These are phyloP conservation scores for Ottelia alismoides DNA, from an alignment of 106 monocot species.

Conservation along the genomic window DNA sequence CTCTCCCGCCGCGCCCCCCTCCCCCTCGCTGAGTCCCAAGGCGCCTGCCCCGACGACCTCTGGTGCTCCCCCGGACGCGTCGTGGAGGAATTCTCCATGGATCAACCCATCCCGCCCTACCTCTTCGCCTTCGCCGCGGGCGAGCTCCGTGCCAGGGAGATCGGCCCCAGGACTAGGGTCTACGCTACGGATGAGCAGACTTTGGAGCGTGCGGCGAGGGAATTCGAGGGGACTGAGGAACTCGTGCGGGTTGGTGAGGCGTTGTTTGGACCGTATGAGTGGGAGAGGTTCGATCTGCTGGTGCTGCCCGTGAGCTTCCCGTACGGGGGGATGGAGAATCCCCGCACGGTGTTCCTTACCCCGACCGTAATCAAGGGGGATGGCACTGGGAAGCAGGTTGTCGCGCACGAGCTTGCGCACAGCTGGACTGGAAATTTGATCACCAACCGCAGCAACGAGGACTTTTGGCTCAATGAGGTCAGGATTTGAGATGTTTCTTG, in stretches of 20 bases:
- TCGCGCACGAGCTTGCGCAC: conserved; percentile 94
- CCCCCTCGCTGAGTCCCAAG: conserved; percentile 23
- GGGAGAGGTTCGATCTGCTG: conserved; percentile 88
- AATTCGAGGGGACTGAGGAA: conserved; percentile 81
- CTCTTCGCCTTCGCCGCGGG: conserved; percentile 88
- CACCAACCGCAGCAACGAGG: conserved; percentile 90
- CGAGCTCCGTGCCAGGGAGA: conserved; percentile 47
- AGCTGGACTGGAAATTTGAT: conserved; percentile 99
- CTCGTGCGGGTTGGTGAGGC: conserved; percentile 73
- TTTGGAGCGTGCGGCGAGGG: conserved; percentile 61
- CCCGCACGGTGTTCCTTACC: conserved; percentile 84
- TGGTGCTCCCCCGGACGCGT: conserved; percentile 60
- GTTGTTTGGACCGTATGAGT: conserved; percentile 82
- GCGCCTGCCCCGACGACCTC: conserved; percentile 13
- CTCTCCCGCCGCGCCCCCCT: conserved; percentile 37
- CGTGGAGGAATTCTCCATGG: conserved; percentile 82
- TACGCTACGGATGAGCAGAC: conserved; percentile 57
- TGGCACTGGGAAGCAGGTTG: conserved; percentile 81
- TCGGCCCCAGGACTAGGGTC: conserved; percentile 76
- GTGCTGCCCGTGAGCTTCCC: conserved; percentile 92
- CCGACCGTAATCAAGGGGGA: conserved; percentile 90
- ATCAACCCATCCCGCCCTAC: conserved; percentile 82
- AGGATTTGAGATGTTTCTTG: background rate
- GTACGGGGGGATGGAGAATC: conserved; percentile 98
- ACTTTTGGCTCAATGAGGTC: conserved; percentile 99